Percentiles rank a stretch among this genome's conserved stretches.
phyloP scores from a whole-genome alignment of 306 rosid species.

The Trichosanthes truncata region DNA sequence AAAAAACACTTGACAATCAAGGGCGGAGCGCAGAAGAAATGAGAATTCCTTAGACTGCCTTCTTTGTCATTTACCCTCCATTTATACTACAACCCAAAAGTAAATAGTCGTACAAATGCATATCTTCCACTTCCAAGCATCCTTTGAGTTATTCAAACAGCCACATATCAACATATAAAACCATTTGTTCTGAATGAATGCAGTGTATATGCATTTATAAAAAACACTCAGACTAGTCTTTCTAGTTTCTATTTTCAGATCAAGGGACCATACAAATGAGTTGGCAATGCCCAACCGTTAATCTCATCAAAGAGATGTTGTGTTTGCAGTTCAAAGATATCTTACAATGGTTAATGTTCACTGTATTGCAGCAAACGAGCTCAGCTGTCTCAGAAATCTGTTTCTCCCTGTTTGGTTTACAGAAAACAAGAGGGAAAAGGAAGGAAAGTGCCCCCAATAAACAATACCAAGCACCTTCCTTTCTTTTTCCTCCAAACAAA shows the following conservation, averaged over 20 bases:
- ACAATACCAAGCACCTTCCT: slow-evolving; percentile 30
- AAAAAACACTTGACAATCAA: too few species aligned
- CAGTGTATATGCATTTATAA: too few species aligned
- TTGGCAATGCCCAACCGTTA: neutral
- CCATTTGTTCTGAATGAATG: too few species aligned
- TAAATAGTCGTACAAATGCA: neutral
- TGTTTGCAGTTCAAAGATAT: neutral
- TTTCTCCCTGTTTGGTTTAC: slow-evolving; percentile 24
- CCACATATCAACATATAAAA: neutral
- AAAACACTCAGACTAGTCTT: neutral
- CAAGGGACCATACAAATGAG: neutral
- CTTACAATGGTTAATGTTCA: neutral
- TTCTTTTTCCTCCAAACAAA: slow-evolving; percentile 51
- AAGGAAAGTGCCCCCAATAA: slow-evolving; percentile 36
- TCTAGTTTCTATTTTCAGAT: neutral
- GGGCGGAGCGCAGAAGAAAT: too few species aligned
- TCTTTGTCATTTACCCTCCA: too few species aligned
- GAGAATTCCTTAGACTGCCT: too few species aligned
- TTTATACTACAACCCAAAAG: too few species aligned
- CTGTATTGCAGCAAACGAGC: neutral
- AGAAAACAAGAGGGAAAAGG: slow-evolving; percentile 43
- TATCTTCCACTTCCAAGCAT: neutral
- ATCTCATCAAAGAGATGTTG: neutral
- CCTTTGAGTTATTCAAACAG: neutral
- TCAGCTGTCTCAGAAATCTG: neutral